A percentile compares a stretch with the other conserved stretches of the same genome.
Conservation (phyloP, 169 alveolate species). For the Blepharisma undulans region DNA sequence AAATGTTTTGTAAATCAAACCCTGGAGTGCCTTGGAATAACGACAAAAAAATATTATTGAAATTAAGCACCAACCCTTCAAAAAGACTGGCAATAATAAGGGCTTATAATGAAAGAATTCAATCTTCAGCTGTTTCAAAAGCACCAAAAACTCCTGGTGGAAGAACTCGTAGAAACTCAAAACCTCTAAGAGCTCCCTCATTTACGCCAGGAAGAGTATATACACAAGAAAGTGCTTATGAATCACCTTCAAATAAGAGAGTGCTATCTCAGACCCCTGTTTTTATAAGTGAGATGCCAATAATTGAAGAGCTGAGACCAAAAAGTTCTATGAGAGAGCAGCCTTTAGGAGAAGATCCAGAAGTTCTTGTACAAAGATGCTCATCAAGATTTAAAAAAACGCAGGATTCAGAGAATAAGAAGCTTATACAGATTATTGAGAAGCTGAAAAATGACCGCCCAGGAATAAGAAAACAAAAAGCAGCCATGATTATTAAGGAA, state of each 20-base stretch:
- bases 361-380: slow-evolving; percentile 20
- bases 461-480: background rate
- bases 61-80: background rate
- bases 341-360: background rate
- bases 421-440: slow-evolving; percentile 20
- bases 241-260: background rate
- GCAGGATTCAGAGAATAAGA: background rate
- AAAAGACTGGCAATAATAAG: background rate
- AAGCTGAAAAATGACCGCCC: background rate
- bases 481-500: background rate
- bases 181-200: background rate
- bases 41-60: slow-evolving; percentile 8
- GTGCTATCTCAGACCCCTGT: background rate
- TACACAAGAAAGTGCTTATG: background rate
- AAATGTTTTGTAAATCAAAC: background rate
- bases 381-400: background rate
- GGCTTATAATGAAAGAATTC: background rate
- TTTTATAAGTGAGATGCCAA: background rate
- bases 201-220: background rate
- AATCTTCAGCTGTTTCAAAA: background rate
- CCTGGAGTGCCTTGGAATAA: slow-evolving; percentile 24
- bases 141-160: background rate
- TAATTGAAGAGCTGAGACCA: background rate
- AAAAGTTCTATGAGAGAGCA: background rate
- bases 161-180: background rate